Evolutionary conservation across 176 grass and related monocot genomes (phyloP).

Genomic region (Olyra latifolia): DNA sequence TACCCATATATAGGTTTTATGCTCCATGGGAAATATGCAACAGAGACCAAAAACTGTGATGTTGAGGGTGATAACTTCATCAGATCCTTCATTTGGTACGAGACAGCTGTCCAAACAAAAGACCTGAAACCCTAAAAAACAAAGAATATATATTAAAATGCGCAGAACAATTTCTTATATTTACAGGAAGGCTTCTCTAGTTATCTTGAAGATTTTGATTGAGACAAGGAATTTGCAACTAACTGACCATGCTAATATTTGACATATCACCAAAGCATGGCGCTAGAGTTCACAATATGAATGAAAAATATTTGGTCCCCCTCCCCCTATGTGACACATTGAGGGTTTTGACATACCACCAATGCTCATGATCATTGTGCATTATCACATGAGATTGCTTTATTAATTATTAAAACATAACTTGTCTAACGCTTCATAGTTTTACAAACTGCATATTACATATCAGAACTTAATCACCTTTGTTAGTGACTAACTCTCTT

Average conservation of each 20-base stretch:
- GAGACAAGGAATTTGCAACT: background rate
- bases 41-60: conserved; percentile 67
- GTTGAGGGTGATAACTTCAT: conserved; percentile 70
- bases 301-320: background rate
- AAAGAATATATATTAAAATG: conserved; percentile 3
- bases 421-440: background rate
- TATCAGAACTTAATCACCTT: background rate
- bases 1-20: conserved; percentile 83
- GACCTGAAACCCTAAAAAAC: conserved; percentile 71
- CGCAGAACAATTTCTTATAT: background rate
- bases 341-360: conserved; percentile 17
- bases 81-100: conserved; percentile 79
- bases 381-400: conserved; percentile 6
- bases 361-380: background rate
- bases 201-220: conserved; percentile 8
- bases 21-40: conserved; percentile 81
- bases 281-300: background rate
- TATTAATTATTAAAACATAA: background rate
- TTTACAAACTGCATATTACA: background rate
- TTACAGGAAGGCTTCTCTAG: background rate
- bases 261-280: background rate
- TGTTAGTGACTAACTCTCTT: background rate
- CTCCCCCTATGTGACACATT: background rate
- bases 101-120: conserved; percentile 81
- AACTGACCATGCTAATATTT: conserved; percentile 1